Evolutionary conservation across 2,329 filamentous ascomycete species (phyloP), one percentile per base, ranked within the genome.

Genomic region (Cercospora zeae-maydis): DNA sequence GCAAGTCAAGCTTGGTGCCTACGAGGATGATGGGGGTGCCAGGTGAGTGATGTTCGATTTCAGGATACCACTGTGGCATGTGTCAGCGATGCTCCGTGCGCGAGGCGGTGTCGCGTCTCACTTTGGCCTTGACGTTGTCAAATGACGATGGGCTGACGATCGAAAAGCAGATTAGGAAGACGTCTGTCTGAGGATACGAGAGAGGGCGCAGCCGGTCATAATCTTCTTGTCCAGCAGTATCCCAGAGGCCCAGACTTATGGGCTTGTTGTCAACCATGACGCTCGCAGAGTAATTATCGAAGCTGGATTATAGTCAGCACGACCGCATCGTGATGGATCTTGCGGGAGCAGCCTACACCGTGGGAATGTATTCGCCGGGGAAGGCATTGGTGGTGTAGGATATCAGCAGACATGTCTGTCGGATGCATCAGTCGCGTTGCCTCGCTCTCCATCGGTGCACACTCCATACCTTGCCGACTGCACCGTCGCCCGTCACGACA

Each of bases 321-420:
- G 27, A 59, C 51, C 16, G 39, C 31, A 30, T n/a, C 8, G 45
- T 89, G 79, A 27, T 3, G 13, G 13, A 34, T 45, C 8, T 11
- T 16, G 21, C 19, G 19, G 39, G 30, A 27, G 21, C n/a, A n/a
- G 16, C 62, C 36, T 81, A 95, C 90, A 99, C 95, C 73, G 95
- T 99, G 70, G 95, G 95, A 73, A 99, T 98, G 80, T 99, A 99
- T 84, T 99, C 95, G 79, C 95, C 95, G n/a, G 95, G 95, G 78
- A 99, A 99, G 69, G 95, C 95, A 82, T 98, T 99, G 68, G 95
- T 99, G 68, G 95, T 98, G 82, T 99, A 99, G 58, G 93, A 98
- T 78, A 99, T 99, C 74, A 99, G 88, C 64, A 99, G 88, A 83
- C 95, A 99, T 84, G 95, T 99, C 93, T 97, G 71, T 27, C 19